Conservation (phyloP, 2,329 filamentous ascomycete species). For the Huntiella savannae region DNA sequence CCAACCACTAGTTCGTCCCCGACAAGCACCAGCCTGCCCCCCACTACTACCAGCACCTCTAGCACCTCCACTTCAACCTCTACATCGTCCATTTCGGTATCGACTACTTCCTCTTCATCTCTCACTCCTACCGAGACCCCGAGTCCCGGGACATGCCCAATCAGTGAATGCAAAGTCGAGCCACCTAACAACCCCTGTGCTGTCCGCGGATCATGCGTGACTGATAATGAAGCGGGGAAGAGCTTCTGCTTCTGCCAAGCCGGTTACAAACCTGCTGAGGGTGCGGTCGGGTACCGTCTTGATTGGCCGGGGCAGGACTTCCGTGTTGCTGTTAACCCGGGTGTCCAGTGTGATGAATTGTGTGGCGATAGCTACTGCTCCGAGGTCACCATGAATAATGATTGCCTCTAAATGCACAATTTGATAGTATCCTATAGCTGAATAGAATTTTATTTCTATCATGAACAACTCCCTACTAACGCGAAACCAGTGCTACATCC, state of each 20-base stretch:
- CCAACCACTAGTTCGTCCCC: no score
- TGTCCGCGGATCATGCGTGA: not conserved
- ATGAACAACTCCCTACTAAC: not conserved
- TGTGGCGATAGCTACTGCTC: not conserved
- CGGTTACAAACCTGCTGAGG: not conserved
- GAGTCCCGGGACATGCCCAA: not conserved
- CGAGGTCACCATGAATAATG: not conserved
- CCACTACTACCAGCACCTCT: not conserved
- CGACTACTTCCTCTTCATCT: not conserved
- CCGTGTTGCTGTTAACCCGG: conserved; percentile 1
- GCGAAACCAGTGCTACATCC: not conserved
- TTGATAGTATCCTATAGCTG: not conserved
- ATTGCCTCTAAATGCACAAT: not conserved
- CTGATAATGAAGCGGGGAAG: not conserved
- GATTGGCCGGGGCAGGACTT: conserved; percentile 1
- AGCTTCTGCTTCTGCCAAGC: conserved; percentile 3
- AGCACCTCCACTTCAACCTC: not conserved
- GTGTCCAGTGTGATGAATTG: not conserved
- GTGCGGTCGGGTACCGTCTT: not conserved
- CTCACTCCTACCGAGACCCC: not conserved
- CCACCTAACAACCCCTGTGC: conserved; percentile 2
- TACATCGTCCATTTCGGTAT: not conserved
- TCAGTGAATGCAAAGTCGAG: not conserved
- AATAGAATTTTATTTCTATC: not conserved
- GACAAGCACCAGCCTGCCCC: not conserved